Conservation (phyloP, 176 grass and related monocot species). For the Carex scoparia region DNA sequence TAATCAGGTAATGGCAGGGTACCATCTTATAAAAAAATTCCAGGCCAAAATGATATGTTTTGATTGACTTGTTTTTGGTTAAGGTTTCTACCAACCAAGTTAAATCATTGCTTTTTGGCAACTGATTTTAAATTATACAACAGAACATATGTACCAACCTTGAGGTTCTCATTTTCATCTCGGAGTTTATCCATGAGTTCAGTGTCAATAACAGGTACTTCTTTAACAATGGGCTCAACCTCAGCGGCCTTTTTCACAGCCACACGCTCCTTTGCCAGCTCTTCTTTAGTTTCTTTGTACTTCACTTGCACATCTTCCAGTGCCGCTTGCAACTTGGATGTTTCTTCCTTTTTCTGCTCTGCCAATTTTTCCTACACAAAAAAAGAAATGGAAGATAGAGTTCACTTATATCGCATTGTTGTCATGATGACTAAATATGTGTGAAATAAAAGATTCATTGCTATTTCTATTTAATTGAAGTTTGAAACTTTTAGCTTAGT, state of each 20-base stretch:
- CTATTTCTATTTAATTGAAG: neutral
- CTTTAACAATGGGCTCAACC: slow-evolving; percentile 76
- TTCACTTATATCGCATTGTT: neutral
- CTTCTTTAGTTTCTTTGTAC: slow-evolving; percentile 79
- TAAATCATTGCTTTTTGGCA: neutral
- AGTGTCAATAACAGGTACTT: slow-evolving; percentile 81
- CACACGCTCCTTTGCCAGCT: slow-evolving; percentile 67
- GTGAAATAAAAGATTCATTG: neutral
- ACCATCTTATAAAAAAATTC: neutral
- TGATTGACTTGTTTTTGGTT: neutral
- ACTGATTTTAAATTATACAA: neutral
- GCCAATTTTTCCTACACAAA: slow-evolving; percentile 71
- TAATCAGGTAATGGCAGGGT: neutral
- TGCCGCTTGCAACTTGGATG: slow-evolving; percentile 73
- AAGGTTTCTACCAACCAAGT: neutral
- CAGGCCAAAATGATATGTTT: neutral
- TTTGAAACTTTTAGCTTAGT: neutral
- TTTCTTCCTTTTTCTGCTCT: slow-evolving; percentile 89
- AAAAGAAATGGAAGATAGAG: neutral
- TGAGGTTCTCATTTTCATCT: slow-evolving; percentile 94
- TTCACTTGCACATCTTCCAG: slow-evolving; percentile 74
- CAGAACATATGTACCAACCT: slow-evolving; percentile 45
- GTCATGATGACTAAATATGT: neutral
- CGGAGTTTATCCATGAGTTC: slow-evolving; percentile 79
- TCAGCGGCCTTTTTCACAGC: slow-evolving; percentile 56